Base-by-base conservation (phyloP, 2,329 filamentous ascomycete genomes). In the Botrytis deweyae region DNA sequence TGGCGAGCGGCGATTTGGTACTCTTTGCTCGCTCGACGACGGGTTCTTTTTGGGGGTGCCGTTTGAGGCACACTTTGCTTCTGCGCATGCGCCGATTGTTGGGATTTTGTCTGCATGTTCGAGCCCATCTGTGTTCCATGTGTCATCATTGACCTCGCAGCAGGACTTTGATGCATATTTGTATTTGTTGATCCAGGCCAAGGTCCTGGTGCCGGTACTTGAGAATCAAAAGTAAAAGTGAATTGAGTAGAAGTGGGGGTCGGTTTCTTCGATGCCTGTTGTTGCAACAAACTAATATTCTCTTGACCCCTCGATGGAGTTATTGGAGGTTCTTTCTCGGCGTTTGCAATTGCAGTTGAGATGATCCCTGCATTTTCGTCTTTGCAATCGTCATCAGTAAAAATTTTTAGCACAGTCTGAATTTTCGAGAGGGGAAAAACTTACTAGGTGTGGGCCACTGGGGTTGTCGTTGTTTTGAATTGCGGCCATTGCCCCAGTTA, bases 221-320 rank as follows among this genome's bases (percentile, higher is more conserved):
- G 94, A 1, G 95, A 95, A 79, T 97, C 93, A 83, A 94, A 98
- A 20, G 94, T 97, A 81, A 99, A 99, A 16, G 96, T 99, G 82
- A 99, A 99, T 79, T 98, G 94, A 0, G 93, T 92, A 73, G 94
- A 93, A 9, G 91, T 89, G 7, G 93, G 90, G 52, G 88, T 90
- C 6, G 88, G 81, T 79, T 89, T 91, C 74, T 86, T 86, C 9
- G 86, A 83, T 29, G 88, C 84, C 81, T 92, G 90, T 80, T 93
- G 92, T 73, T 93, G 91, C 67, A 97, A 84, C 74, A 95, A 86
- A 82, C 92, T 95, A 76, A 91, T 86, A 82, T 94, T 96, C 80
- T 95, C 93, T 80, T 94, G 91, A 22, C 91, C 92, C 78, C 86
- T 87, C 36, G 83, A 82, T 22, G 87, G 85, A 3, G 88, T 86